phyloP scores from a whole-genome alignment of 768 basidiomycete genomes.

The Tricholoma hemisulphureum region DNA sequence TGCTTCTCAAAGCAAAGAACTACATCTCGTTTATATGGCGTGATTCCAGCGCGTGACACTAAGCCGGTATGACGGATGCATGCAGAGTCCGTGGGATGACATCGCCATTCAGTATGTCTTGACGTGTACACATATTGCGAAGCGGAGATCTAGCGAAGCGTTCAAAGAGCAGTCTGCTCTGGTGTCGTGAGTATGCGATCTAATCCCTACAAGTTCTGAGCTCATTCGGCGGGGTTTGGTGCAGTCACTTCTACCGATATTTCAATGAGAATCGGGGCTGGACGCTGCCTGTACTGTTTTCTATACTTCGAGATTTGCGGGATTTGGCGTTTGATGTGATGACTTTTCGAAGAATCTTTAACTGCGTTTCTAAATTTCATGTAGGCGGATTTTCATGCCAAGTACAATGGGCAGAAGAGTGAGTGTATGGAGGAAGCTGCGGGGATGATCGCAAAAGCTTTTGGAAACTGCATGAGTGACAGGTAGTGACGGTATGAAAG shows the following conservation, averaged over 20 bases:
- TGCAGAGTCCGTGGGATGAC: slow-evolving; percentile 81
- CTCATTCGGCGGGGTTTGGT: neutral
- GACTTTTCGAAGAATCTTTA: neutral
- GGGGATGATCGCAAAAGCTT: slow-evolving; percentile 82
- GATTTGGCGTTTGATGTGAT: slow-evolving; percentile 83
- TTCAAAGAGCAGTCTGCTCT: slow-evolving; percentile 79
- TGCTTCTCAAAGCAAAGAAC: slow-evolving; percentile 10
- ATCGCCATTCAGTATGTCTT: slow-evolving; percentile 82
- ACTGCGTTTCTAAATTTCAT: neutral
- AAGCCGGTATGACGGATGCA: slow-evolving; percentile 55
- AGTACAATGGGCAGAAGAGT: slow-evolving; percentile 52
- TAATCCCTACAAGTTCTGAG: neutral
- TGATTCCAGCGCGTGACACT: slow-evolving; percentile 36
- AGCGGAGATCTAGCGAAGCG: slow-evolving; percentile 64
- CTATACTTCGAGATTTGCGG: slow-evolving; percentile 75
- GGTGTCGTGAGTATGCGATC: slow-evolving; percentile 59
- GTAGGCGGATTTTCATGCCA: slow-evolving; percentile 64
- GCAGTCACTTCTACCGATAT: slow-evolving; percentile 72
- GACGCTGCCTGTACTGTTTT: slow-evolving; percentile 82
- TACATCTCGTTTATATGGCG: slow-evolving; percentile 8
- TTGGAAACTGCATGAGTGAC: slow-evolving; percentile 86
- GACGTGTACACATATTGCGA: slow-evolving; percentile 68
- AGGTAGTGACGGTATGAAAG: slow-evolving; percentile 22
- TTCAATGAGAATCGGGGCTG: slow-evolving; percentile 82
- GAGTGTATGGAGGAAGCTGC: slow-evolving; percentile 87